Conservation (phyloP, 345 rosid species). For the Combretum micranthum region DNA sequence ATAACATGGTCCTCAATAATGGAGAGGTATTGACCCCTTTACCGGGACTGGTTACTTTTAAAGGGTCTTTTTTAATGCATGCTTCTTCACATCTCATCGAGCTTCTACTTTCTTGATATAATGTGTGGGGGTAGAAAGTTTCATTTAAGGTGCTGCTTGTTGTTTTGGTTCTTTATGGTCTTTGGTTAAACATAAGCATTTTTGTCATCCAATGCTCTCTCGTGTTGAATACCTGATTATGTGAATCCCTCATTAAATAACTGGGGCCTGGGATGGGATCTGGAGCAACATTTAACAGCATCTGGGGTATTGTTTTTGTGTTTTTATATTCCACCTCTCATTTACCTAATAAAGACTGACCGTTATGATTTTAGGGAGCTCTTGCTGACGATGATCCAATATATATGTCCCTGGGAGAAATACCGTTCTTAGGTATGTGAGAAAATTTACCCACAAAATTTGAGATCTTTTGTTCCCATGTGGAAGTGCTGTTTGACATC, state of each 20-base stretch:
- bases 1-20: constrained; percentile 49
- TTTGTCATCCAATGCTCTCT: too few relatives aligned
- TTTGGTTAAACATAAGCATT: too few relatives aligned
- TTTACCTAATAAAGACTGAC: not conserved
- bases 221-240: too few relatives aligned
- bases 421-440: constrained; percentile 44
- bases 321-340: too few relatives aligned
- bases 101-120: not conserved
- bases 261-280: too few relatives aligned
- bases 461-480: too few relatives aligned
- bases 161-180: too few relatives aligned
- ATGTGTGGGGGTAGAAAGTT: too few relatives aligned
- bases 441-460: not conserved
- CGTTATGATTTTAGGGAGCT: constrained; percentile 42
- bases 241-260: too few relatives aligned
- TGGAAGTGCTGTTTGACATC: constrained; percentile 11
- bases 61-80: constrained; percentile 1
- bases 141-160: too few relatives aligned
- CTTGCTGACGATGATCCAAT: constrained; percentile 84
- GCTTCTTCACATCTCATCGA: not conserved
- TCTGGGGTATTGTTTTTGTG: too few relatives aligned
- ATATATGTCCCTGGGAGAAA: constrained; percentile 95
- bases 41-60: not conserved
- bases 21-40: constrained; percentile 49
- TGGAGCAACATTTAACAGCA: too few relatives aligned